Evolutionary conservation across 192 early-diverging fungal genomes (phyloP).

Genomic region (Anaeromyces robustus): DNA sequence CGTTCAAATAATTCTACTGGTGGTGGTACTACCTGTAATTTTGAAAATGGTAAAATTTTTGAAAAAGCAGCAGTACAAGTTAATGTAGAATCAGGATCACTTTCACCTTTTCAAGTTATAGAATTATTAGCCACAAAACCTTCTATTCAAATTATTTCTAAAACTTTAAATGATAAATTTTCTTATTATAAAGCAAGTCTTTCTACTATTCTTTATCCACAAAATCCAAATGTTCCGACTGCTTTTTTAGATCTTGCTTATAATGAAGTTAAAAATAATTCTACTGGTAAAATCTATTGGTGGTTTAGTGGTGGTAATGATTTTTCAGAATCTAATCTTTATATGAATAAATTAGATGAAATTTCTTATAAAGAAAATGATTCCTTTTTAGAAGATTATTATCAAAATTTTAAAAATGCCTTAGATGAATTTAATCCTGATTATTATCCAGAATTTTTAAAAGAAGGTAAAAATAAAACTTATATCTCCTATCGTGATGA

Average conservation of each 20-base stretch:
- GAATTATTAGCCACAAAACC: background rate
- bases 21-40: background rate
- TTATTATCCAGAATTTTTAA: background rate
- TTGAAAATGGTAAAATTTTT: background rate
- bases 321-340: background rate
- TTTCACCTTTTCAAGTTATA: background rate
- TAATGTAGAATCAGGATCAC: background rate
- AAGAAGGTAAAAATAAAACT: background rate
- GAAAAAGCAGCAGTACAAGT: background rate
- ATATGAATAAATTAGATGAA: background rate
- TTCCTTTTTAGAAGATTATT: background rate
- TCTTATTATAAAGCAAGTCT: background rate
- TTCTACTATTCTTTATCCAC: background rate
- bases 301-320: background rate
- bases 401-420: background rate
- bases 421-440: background rate
- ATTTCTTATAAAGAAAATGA: background rate
- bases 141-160: background rate
- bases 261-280: background rate
- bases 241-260: background rate
- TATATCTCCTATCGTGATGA: background rate
- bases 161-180: background rate
- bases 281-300: background rate
- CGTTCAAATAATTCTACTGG: background rate
- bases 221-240: background rate